These are phyloP conservation scores for Penicillium cataractarum DNA, from an alignment of 495 filamentous ascomycete genomes.

Conservation along the genomic window DNA sequence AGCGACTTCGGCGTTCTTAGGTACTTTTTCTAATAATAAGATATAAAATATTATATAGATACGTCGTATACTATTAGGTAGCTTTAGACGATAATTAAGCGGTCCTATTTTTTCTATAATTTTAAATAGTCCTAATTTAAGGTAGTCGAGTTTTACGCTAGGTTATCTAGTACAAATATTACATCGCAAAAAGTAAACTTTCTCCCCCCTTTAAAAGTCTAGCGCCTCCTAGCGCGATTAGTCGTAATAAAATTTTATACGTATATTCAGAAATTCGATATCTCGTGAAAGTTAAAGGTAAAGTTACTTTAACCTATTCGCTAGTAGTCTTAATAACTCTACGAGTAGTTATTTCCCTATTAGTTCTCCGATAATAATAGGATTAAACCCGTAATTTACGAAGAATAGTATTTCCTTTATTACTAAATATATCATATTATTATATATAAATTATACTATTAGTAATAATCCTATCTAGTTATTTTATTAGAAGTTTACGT, in stretches of 20 bases:
- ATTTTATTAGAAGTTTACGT: too few species aligned
- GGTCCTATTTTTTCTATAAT: neutral
- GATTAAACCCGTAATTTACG: neutral
- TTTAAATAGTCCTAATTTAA: neutral
- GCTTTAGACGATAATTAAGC: neutral
- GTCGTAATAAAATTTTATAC: too few species aligned
- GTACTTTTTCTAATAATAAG: too few species aligned
- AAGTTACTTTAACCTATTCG: too few species aligned
- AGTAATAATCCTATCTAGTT: too few species aligned
- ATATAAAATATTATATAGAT: neutral
- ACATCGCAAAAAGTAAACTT: neutral
- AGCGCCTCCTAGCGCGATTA: too few species aligned
- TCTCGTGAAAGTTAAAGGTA: too few species aligned
- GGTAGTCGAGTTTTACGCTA: neutral
- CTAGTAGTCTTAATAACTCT: neutral
- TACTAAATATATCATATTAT: neutral
- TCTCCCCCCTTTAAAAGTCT: neutral
- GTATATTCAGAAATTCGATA: too few species aligned
- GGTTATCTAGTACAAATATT: neutral
- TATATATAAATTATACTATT: neutral
- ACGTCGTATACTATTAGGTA: neutral
- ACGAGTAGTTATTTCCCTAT: neutral
- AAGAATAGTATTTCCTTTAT: neutral
- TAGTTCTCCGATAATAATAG: neutral
- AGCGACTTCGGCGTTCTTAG: neutral